Evolutionary conservation across 768 basidiomycete genomes (phyloP).

Genomic region (Saitozyma sp.): DNA sequence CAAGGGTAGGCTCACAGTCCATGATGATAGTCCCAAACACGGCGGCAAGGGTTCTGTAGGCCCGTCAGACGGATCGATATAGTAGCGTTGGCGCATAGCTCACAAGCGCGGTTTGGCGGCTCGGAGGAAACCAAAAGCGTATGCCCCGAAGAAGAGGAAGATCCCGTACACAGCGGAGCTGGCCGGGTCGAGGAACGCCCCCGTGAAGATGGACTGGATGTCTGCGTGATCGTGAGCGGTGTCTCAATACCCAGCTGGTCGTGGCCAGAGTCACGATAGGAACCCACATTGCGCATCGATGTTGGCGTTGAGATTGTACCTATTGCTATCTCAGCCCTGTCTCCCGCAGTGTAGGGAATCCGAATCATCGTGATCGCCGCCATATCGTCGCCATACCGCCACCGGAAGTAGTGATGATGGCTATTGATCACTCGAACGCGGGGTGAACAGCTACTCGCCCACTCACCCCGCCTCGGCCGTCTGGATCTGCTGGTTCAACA

Average conservation of each 20-base stretch:
- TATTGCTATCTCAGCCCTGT: not conserved
- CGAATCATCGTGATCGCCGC: not conserved
- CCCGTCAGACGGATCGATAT: not conserved
- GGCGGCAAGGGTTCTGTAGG: slow-evolving; percentile 52
- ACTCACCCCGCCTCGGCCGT: slow-evolving; percentile 39
- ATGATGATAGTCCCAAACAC: slow-evolving; percentile 60
- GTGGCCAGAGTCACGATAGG: slow-evolving; percentile 36
- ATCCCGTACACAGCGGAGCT: slow-evolving; percentile 58
- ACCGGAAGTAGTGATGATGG: too few species aligned
- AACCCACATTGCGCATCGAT: slow-evolving; percentile 42
- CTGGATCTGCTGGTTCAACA: slow-evolving; percentile 32
- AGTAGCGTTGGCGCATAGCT: slow-evolving; percentile 4
- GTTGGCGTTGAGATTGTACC: slow-evolving; percentile 37
- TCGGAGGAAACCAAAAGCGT: slow-evolving; percentile 57
- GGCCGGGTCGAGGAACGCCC: slow-evolving; percentile 59
- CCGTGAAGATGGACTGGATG: slow-evolving; percentile 57
- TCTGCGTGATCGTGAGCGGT: slow-evolving; percentile 23
- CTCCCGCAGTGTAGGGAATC: not conserved
- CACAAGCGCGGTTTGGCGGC: slow-evolving; percentile 58
- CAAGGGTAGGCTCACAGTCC: slow-evolving; percentile 29
- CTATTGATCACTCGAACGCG: not conserved
- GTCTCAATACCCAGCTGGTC: not conserved
- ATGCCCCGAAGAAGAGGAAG: slow-evolving; percentile 58
- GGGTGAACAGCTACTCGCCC: not conserved
- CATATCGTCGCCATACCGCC: too few species aligned